A percentile compares a stretch with the other conserved stretches of the same genome.
phyloP scores from a whole-genome alignment of 1,284 basidiomycete genomes.

The Leccinum griseonigrum region DNA sequence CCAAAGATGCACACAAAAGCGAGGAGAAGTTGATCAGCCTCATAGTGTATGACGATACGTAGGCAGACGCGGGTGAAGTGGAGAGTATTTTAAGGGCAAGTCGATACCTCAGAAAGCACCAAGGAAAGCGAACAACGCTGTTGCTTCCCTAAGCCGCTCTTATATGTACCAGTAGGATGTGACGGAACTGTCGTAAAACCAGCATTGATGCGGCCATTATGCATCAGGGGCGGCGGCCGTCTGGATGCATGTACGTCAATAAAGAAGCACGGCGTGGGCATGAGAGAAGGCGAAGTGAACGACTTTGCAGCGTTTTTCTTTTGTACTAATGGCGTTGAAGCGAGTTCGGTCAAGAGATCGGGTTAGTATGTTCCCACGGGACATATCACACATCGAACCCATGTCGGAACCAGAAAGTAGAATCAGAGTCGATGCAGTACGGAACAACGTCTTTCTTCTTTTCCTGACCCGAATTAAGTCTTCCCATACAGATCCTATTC shows the following conservation, averaged over 20 bases:
- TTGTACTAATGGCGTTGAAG: too few relatives aligned
- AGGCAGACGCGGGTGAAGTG: not conserved
- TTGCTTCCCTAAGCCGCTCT: constrained; percentile 3
- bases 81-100: constrained; percentile 14
- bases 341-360: not conserved
- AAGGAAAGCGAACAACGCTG: not conserved
- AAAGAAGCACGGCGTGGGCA: not conserved
- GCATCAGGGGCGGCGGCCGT: not conserved
- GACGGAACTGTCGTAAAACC: not conserved
- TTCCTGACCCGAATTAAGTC: constrained; percentile 5
- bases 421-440: constrained; percentile 25
- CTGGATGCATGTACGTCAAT: not conserved
- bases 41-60: constrained; percentile 15
- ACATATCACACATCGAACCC: not conserved
- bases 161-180: constrained; percentile 7
- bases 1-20: constrained; percentile 39
- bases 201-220: not conserved
- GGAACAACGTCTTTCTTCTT: not conserved
- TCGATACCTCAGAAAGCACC: constrained; percentile 24
- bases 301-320: too few relatives aligned
- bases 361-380: not conserved
- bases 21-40: constrained; percentile 30
- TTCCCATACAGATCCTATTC: constrained; percentile 51
- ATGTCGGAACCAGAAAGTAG: not conserved
- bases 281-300: not conserved